These are phyloP conservation scores for Neurospora sp. DNA, from an alignment of 495 filamentous ascomycete species.

Conservation along the genomic window DNA sequence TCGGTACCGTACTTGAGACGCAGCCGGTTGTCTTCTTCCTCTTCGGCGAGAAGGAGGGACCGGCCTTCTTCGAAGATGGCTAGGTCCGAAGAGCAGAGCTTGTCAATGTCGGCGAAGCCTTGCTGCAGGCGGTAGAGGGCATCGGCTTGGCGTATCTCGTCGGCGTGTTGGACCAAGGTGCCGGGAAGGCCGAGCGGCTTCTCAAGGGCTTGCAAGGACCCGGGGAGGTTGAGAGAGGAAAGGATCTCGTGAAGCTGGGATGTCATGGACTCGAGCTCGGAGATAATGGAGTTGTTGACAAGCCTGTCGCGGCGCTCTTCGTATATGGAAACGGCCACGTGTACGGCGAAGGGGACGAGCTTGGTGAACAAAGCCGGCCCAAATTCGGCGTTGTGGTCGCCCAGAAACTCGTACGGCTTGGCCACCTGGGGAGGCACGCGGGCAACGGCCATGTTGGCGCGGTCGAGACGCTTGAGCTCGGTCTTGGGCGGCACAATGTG, in stretches of 20 bases:
- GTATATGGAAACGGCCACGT: constrained; percentile 90
- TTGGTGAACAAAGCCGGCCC: constrained; percentile 82
- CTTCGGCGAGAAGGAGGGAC: constrained; percentile 65
- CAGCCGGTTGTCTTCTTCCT: constrained; percentile 67
- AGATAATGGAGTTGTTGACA: constrained; percentile 75
- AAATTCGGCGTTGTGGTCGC: constrained; percentile 59
- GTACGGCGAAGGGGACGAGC: constrained; percentile 90
- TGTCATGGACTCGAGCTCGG: constrained; percentile 74
- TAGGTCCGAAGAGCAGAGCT: constrained; percentile 65
- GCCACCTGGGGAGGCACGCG: constrained; percentile 76
- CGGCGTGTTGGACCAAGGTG: constrained; percentile 74
- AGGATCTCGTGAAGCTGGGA: constrained; percentile 70
- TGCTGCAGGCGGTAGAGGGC: constrained; percentile 63
- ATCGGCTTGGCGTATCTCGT: constrained; percentile 90
- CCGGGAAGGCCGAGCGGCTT: constrained; percentile 90
- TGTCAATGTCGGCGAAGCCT: constrained; percentile 77
- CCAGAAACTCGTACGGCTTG: constrained; percentile 66
- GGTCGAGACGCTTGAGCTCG: constrained; percentile 73
- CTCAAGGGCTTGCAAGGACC: constrained; percentile 87
- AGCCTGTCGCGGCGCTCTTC: constrained; percentile 82
- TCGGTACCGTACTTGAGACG: constrained; percentile 78
- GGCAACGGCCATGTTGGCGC: constrained; percentile 78
- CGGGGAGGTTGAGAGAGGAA: constrained; percentile 78
- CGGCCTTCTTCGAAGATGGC: constrained; percentile 73
- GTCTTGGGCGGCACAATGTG: constrained; percentile 78